Evolutionary conservation across 1,284 basidiomycete species (phyloP).

Genomic region (Fomes fomentarius): DNA sequence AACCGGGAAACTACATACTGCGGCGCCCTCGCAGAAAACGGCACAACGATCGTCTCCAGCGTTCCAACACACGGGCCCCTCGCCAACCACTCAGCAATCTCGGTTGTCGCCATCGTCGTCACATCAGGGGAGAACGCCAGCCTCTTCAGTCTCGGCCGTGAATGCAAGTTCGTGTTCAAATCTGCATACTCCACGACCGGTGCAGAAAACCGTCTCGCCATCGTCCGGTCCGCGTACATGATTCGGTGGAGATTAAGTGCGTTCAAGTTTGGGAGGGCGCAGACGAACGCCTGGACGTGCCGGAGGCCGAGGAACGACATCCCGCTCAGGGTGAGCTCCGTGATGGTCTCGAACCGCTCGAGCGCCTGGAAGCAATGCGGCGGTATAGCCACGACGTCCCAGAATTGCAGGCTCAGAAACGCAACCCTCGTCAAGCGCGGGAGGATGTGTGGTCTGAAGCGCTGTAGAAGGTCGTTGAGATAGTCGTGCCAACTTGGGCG

Average conservation of each 20-base stretch:
- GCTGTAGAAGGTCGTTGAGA: background rate
- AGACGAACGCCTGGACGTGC: constrained; percentile 4
- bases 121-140: background rate
- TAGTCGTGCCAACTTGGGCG: no score
- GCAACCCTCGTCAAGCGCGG: background rate
- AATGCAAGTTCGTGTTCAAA: background rate
- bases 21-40: background rate
- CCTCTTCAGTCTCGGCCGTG: background rate
- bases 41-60: constrained; percentile 6
- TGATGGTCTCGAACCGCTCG: background rate
- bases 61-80: background rate
- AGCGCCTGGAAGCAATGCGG: background rate
- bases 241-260: background rate
- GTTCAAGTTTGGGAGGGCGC: background rate
- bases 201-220: background rate
- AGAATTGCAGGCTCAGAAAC: background rate
- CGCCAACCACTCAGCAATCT: constrained; percentile 6
- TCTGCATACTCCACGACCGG: background rate
- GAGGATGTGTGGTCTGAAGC: background rate
- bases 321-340: constrained; percentile 2
- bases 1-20: constrained; percentile 2
- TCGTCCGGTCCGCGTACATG: background rate
- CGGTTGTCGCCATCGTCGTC: background rate
- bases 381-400: background rate
- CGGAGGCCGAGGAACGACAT: background rate